phyloP scores from a whole-genome alignment of 164 flowering plant species.

The Nelumbo lutea region DNA sequence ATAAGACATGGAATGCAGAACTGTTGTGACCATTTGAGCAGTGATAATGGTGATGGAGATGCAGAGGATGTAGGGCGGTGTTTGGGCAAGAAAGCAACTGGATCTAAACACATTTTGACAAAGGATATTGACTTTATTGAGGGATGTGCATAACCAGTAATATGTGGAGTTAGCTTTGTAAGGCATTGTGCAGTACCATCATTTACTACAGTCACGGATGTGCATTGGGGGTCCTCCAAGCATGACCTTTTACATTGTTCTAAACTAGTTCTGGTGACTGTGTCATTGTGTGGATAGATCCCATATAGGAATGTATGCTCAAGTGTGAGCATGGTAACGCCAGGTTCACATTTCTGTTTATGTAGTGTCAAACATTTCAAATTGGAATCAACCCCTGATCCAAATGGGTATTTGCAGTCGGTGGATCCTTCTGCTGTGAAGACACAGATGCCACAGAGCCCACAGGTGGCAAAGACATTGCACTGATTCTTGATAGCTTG shows the following conservation, averaged over 20 bases:
- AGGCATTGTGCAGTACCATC: slow-evolving; percentile 53
- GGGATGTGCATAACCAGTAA: too few relatives aligned
- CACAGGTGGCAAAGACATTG: slow-evolving; percentile 68
- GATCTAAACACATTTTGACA: too few relatives aligned
- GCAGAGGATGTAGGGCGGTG: slow-evolving; percentile 14
- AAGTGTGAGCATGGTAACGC: slow-evolving; percentile 28
- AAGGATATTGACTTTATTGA: too few relatives aligned
- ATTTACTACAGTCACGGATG: slow-evolving; percentile 49
- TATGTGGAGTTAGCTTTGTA: slow-evolving; percentile 13
- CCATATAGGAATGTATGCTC: slow-evolving; percentile 5
- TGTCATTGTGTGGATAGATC: slow-evolving; percentile 59
- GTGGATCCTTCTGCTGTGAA: slow-evolving; percentile 30
- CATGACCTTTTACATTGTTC: too few relatives aligned
- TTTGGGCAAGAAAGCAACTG: slow-evolving; percentile 19
- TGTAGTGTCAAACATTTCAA: neutral
- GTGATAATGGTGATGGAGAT: slow-evolving; percentile 8
- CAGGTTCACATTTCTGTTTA: slow-evolving; percentile 9
- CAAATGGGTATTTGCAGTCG: slow-evolving; percentile 49
- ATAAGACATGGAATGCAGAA: slow-evolving; percentile 37
- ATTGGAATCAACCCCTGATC: slow-evolving; percentile 16
- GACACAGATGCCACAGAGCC: slow-evolving; percentile 40
- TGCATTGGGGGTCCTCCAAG: slow-evolving; percentile 37
- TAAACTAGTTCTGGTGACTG: slow-evolving; percentile 6
- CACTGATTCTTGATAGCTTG: slow-evolving; percentile 74
- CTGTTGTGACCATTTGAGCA: slow-evolving; percentile 7